A percentile compares a stretch with the other conserved stretches of the same genome.
These are phyloP conservation scores for Nicotiana tabacum DNA, from an alignment of 257 asterid genomes.

Conservation along the genomic window DNA sequence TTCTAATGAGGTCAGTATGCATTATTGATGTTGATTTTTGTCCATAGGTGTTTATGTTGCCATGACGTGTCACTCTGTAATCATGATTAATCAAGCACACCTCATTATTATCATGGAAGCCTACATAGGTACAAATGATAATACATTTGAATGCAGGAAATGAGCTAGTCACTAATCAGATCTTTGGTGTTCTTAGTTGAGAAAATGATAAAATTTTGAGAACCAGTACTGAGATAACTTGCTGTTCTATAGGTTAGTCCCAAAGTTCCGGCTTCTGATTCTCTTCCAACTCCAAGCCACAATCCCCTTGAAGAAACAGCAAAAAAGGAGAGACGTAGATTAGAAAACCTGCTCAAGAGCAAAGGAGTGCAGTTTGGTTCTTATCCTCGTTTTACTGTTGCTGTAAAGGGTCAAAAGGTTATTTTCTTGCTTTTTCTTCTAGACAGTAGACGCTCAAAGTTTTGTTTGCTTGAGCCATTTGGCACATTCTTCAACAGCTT, in stretches of 20 bases:
- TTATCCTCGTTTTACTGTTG: slow-evolving; percentile 70
- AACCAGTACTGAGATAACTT: slow-evolving; percentile 10
- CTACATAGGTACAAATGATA: background rate
- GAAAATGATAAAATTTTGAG: background rate
- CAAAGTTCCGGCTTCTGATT: slow-evolving; percentile 26
- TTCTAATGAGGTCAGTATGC: slow-evolving; percentile 48
- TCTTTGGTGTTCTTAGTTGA: background rate
- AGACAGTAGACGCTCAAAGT: slow-evolving; percentile 7
- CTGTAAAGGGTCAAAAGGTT: slow-evolving; percentile 87
- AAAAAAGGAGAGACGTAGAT: slow-evolving; percentile 51
- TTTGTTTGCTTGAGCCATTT: slow-evolving; percentile 6
- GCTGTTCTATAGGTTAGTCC: slow-evolving; percentile 40
- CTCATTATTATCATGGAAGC: background rate
- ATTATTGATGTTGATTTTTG: slow-evolving; percentile 2
- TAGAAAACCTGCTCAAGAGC: slow-evolving; percentile 59
- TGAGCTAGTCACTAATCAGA: background rate
- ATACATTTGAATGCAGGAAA: background rate
- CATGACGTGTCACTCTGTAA: background rate
- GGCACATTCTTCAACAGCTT: background rate
- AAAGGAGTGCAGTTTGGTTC: slow-evolving; percentile 56
- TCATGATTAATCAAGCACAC: background rate
- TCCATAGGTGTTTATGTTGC: background rate
- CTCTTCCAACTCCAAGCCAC: slow-evolving; percentile 43
- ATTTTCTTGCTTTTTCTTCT: slow-evolving; percentile 5
- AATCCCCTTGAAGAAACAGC: slow-evolving; percentile 64